phyloP scores from a whole-genome alignment of 768 basidiomycete genomes.

The Macrolepiota fuliginosa region DNA sequence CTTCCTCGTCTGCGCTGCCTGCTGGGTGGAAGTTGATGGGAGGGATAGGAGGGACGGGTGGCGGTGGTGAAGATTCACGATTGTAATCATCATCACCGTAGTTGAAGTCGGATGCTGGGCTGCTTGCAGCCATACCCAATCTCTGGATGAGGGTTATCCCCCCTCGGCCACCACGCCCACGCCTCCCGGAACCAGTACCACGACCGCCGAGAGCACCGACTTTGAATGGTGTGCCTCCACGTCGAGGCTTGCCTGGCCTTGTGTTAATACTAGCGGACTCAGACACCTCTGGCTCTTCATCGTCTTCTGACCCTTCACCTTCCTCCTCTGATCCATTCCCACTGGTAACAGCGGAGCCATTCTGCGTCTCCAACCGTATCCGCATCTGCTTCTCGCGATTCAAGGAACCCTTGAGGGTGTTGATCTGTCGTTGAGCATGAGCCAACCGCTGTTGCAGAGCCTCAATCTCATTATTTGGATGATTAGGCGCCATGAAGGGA shows the following conservation, averaged over 20 bases:
- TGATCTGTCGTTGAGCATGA: slow-evolving; percentile 84
- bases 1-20: slow-evolving; percentile 32
- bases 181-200: slow-evolving; percentile 23
- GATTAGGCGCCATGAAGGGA: slow-evolving; percentile 68
- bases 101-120: slow-evolving; percentile 49
- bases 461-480: slow-evolving; percentile 80
- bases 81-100: slow-evolving; percentile 25
- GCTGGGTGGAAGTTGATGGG: slow-evolving; percentile 32
- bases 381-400: slow-evolving; percentile 83
- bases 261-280: slow-evolving; percentile 35
- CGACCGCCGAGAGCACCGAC: slow-evolving; percentile 32
- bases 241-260: slow-evolving; percentile 22
- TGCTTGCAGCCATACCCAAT: slow-evolving; percentile 55
- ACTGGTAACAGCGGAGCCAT: slow-evolving; percentile 31
- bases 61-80: slow-evolving; percentile 30
- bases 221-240: slow-evolving; percentile 55
- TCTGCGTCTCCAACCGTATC: slow-evolving; percentile 34
- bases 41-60: slow-evolving; percentile 41
- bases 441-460: slow-evolving; percentile 77
- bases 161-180: slow-evolving; percentile 52
- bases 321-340: slow-evolving; percentile 29
- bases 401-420: slow-evolving; percentile 74
- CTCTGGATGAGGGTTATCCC: slow-evolving; percentile 58
- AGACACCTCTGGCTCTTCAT: slow-evolving; percentile 40
- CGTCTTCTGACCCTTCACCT: slow-evolving; percentile 30